Base-by-base conservation (phyloP, 2,329 filamentous ascomycete species). In the Rhynchosporium secalis region DNA sequence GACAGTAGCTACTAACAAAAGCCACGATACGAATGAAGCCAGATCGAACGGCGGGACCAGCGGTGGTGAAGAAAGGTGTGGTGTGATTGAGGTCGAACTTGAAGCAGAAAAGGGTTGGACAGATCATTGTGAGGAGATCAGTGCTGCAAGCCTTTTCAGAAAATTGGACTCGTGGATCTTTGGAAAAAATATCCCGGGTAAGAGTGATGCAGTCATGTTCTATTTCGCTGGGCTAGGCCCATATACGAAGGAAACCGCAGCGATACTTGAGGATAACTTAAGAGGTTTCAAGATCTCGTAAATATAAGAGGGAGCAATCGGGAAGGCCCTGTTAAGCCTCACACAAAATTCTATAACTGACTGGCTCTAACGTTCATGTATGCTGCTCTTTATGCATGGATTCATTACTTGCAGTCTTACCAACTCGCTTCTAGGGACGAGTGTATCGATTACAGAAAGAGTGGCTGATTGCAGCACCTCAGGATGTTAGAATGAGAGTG, bases 121-220 rank as follows among this genome's bases (percentile, higher is more conserved):
- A 15, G 9, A 54, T n/a, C 51, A 12, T 5, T 41, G 51, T 20
- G 51, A 54, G n/a, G 36, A 41, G 13, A 33, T 40, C 13, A 28
- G 36, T 28, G 51, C 36, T 26, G 7, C 33, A 10, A 57, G 33
- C 29, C 9, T 57, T 8, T 38, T 57, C 26, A 20, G 55, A 15
- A 57, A 48, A 20, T n/a, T 57, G 4, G 33, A 47, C 36, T 56
- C 38, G 45, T 61, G 58, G 49, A 20, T 55, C 20, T 55, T 38
- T 40, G 58, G 43, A 3, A 47, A 28, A 29, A 48, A 57, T 26
- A 28, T 57, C 2, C 43, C 55, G 2, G 55, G 55, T 1, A 57
- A 57, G 29, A 48, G 20, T 2, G 38, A 47, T 5, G 41, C 51
- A 28, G 51, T 54, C 20, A 54, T 54, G 51, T 54, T 54, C 33